phyloP scores from a whole-genome alignment of 148 eudicot species.

The Spergularia marina region DNA sequence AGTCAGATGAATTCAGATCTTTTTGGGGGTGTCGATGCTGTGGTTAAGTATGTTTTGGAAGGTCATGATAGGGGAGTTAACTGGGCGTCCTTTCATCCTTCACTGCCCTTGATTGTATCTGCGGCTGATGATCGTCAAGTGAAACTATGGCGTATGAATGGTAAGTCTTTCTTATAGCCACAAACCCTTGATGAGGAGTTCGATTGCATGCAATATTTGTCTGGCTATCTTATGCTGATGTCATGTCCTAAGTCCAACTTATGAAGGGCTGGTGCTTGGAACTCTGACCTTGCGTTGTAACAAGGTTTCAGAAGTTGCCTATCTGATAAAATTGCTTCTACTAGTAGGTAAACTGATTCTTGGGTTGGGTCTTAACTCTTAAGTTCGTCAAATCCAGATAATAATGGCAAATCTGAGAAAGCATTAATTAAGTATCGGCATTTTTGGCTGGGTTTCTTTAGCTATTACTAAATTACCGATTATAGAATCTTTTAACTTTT shows the following conservation, averaged over 20 bases:
- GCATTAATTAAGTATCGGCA: neutral
- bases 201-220: slow-evolving; percentile 5
- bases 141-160: slow-evolving; percentile 96
- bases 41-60: slow-evolving; percentile 92
- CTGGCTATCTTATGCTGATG: neutral
- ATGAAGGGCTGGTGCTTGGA: neutral
- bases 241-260: no score
- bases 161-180: slow-evolving; percentile 28
- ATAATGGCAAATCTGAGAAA: no score
- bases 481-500: no score
- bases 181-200: no score
- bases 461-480: neutral
- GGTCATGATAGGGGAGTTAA: slow-evolving; percentile 95
- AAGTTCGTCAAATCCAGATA: neutral
- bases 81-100: slow-evolving; percentile 95
- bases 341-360: neutral
- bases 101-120: slow-evolving; percentile 83
- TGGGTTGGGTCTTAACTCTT: neutral
- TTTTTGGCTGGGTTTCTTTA: neutral
- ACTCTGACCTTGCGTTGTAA: neutral
- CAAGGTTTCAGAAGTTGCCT: no score
- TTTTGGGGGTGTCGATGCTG: slow-evolving; percentile 90
- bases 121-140: slow-evolving; percentile 98
- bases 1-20: slow-evolving; percentile 83
- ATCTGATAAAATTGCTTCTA: neutral